phyloP scores from a whole-genome alignment of 148 eudicot genomes.

The Rhododendron ferrugineum region DNA sequence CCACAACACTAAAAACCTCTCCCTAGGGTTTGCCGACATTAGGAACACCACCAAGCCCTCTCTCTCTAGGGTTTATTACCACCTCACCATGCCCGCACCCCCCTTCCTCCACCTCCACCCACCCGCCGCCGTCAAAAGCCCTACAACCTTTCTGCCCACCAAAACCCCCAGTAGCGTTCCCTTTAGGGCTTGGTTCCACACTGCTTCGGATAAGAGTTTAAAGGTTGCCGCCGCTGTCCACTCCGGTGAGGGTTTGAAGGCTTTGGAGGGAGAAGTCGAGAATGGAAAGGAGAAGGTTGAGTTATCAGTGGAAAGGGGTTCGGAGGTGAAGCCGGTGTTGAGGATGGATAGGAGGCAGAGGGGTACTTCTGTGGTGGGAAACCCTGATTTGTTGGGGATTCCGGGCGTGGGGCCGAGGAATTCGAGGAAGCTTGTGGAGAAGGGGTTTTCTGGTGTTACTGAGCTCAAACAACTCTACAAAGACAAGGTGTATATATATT shows the following conservation, averaged over 20 bases:
- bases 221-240: constrained; percentile 21
- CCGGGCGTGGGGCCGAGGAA: constrained; percentile 99
- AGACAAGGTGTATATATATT: constrained; percentile 49
- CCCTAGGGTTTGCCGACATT: constrained; percentile 4
- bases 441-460: constrained; percentile 79
- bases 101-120: constrained; percentile 19
- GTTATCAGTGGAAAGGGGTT: constrained; percentile 15
- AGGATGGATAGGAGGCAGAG: constrained; percentile 46
- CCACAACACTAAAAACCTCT: neutral
- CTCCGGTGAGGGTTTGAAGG: constrained; percentile 1
- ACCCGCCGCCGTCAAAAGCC: neutral
- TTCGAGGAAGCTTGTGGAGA: constrained; percentile 75
- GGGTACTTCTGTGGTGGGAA: constrained; percentile 16
- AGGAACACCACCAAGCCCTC: neutral
- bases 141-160: neutral
- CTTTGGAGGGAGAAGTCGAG: constrained; percentile 5
- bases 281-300: constrained; percentile 2
- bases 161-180: constrained; percentile 10
- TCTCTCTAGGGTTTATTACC: neutral
- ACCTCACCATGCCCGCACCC: constrained; percentile 5
- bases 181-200: constrained; percentile 47
- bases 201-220: constrained; percentile 18
- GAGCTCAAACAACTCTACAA: constrained; percentile 77
- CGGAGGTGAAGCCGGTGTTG: constrained; percentile 43
- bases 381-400: constrained; percentile 75